Percentiles rank a stretch among this genome's conserved stretches.
These are phyloP conservation scores for Fusarium sp. DNA, from an alignment of 2,329 filamentous ascomycete species.

Conservation along the genomic window DNA sequence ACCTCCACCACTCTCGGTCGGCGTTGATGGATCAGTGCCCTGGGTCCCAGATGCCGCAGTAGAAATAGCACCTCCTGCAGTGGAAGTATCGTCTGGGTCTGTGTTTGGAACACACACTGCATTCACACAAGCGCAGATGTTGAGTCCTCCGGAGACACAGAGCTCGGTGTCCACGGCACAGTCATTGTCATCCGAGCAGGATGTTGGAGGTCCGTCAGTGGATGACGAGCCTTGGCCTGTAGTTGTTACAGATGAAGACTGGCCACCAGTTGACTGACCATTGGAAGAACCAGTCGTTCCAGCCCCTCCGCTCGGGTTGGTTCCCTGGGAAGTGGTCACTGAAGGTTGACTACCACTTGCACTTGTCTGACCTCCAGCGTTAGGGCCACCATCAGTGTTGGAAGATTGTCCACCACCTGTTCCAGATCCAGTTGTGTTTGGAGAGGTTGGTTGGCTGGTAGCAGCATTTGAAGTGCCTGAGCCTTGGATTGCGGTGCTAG, in stretches of 20 bases:
- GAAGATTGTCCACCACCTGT: not conserved
- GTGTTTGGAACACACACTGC: not conserved
- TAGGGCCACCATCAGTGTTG: not conserved
- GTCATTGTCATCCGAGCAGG: conserved; percentile 10
- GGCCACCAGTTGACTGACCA: not conserved
- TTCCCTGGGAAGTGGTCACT: not conserved
- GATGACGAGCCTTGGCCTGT: not conserved
- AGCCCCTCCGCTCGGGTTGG: not conserved
- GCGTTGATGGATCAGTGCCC: not conserved
- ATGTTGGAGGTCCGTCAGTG: not conserved
- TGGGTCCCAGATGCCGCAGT: not conserved
- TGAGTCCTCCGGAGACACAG: not conserved
- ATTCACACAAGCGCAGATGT: conserved; percentile 8
- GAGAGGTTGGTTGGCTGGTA: not conserved
- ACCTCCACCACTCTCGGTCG: not conserved
- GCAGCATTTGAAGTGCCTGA: not conserved
- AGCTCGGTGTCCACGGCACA: conserved; percentile 2
- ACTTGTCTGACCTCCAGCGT: not conserved
- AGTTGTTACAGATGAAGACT: not conserved
- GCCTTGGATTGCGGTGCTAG: not conserved
- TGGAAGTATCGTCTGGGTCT: not conserved
- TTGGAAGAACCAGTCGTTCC: not conserved
- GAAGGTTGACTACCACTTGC: not conserved
- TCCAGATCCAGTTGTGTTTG: not conserved
- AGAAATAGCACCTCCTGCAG: not conserved